A percentile compares a stretch with the other conserved stretches of the same genome.
Conservation (phyloP, 2,329 filamentous ascomycete genomes). For the Clonostachys sp. region DNA sequence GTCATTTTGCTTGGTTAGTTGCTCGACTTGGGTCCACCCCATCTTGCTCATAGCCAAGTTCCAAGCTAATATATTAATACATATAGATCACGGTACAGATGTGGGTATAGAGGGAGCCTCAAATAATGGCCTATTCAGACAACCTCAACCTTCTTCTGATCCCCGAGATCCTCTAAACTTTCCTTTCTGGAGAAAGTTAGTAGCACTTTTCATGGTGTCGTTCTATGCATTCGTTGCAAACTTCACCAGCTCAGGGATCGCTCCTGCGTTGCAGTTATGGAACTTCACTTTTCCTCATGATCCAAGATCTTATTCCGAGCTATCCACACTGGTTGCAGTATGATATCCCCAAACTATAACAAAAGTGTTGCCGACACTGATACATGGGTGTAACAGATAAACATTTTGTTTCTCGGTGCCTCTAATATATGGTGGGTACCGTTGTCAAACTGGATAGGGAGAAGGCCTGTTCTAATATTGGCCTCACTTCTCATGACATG, state of each 20-base stretch:
- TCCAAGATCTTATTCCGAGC: slow-evolving; percentile 11
- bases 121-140: not conserved
- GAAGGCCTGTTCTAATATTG: slow-evolving; percentile 19
- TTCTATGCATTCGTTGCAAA: slow-evolving; percentile 26
- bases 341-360: not conserved
- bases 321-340: slow-evolving; percentile 23
- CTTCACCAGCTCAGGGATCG: slow-evolving; percentile 20
- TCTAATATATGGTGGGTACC: slow-evolving; percentile 29
- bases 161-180: slow-evolving; percentile 30
- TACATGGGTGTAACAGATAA: slow-evolving; percentile 13
- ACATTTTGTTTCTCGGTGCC: slow-evolving; percentile 23
- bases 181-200: slow-evolving; percentile 20
- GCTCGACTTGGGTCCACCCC: too few relatives aligned
- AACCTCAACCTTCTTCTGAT: slow-evolving; percentile 9
- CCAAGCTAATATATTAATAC: too few relatives aligned
- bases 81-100: too few relatives aligned
- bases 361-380: not conserved
- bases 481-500: slow-evolving; percentile 18
- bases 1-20: too few relatives aligned
- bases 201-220: slow-evolving; percentile 15
- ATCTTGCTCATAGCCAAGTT: too few relatives aligned
- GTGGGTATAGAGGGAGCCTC: too few relatives aligned
- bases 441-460: slow-evolving; percentile 24
- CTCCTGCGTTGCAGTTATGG: slow-evolving; percentile 24
- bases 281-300: slow-evolving; percentile 17